Evolutionary conservation across 2,329 filamentous ascomycete species (phyloP), one percentile per base, ranked within the genome.

Genomic region (Clonostachys solani): DNA sequence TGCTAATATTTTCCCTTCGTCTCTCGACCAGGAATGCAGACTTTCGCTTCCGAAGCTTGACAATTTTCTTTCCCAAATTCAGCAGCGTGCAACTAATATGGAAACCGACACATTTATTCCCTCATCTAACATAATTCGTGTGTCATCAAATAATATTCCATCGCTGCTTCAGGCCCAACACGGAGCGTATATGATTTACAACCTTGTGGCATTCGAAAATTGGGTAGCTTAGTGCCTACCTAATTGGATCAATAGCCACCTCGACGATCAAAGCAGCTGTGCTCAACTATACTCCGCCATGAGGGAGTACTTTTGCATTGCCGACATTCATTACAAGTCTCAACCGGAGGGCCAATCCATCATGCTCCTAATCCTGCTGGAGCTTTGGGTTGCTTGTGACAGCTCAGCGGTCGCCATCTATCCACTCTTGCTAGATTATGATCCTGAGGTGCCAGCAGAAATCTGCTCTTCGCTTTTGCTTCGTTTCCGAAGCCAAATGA

Each of bases 381-480:
- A 83, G 46, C 56, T 86, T 0, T 86, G 82, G 82, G 56, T 79
- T 7, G 75, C 75, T 1, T 71, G 74, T 33, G 81, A 86, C 50
- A 72, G 63, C 45, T 64, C 65, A 5, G 73, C 72, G 2, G 63
- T 68, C 3, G n/a, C 37, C 1, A 47, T 60, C 0, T 64, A 68
- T 19, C 60, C 66, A 0, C 50, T 78, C 2, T 54, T 85, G 0
- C n/a, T 7, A 0, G 59, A 77, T 0, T 84, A 79, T 51, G 54
- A 65, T 13, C 68, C 73, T 1, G 68, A 69, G 3, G 57, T 84
- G 4, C 64, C 68, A 0, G 3, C 44, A 0, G 41, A 51, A 0
- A 45, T 73, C 1, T 63, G 79, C 2, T 56, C 72, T 9, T 62
- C 60, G 4, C 62, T 84, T 0, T 47, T 76, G 0, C 60, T 84